Conservation (phyloP, 306 rosid species). For the Potentilla sterilis region DNA sequence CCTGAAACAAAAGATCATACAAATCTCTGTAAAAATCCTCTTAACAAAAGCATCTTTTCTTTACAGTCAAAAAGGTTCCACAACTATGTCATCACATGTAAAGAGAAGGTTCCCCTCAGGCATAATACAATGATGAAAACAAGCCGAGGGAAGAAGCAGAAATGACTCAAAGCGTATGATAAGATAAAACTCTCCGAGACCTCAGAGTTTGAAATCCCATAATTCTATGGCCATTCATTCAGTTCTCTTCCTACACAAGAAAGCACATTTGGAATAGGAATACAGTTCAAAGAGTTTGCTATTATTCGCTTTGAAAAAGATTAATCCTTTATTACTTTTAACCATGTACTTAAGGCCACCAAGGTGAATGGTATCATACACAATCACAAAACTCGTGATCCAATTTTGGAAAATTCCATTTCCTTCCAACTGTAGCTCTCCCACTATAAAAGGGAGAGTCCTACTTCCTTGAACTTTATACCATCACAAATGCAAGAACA, state of each 20-base stretch:
- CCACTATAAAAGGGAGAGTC: background rate
- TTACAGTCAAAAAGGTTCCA: background rate
- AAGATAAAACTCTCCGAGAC: background rate
- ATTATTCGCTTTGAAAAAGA: background rate
- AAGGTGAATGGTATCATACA: background rate
- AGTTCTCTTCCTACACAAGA: background rate
- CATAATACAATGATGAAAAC: background rate
- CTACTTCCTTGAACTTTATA: background rate
- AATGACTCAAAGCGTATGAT: background rate
- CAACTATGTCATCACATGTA: background rate
- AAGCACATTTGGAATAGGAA: background rate
- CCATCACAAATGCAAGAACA: background rate
- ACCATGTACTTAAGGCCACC: background rate
- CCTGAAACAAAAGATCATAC: slow-evolving; percentile 15
- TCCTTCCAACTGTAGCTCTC: background rate
- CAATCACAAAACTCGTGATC: background rate
- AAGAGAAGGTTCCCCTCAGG: background rate
- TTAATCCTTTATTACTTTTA: background rate
- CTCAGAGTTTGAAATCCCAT: background rate
- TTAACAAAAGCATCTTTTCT: background rate
- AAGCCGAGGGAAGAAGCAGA: background rate
- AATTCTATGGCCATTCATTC: background rate
- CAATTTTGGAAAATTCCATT: background rate
- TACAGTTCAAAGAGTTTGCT: background rate
- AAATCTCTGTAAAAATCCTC: slow-evolving; percentile 4